Percentiles rank a stretch among this genome's conserved stretches.
Evolutionary conservation across 2,329 filamentous ascomycete species (phyloP).

Genomic region (Pseudopyrenochaeta lycopersici): DNA sequence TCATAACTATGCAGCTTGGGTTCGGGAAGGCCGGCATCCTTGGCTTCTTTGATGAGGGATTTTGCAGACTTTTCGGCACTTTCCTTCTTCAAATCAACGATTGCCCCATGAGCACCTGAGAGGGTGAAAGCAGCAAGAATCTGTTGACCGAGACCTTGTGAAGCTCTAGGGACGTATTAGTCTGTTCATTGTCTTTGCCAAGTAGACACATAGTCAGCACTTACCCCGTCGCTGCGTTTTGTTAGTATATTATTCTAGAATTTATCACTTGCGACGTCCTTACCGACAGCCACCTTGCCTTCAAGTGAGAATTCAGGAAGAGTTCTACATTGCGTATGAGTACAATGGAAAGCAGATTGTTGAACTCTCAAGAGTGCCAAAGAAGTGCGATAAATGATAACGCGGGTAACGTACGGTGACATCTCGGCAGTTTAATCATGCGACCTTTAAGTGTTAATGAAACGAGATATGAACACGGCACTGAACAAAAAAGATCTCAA

Average conservation of each 20-base stretch:
- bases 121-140: constrained; percentile 42
- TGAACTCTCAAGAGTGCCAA: neutral
- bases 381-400: constrained; percentile 7
- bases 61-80: constrained; percentile 21
- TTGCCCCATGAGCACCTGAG: constrained; percentile 42
- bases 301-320: constrained; percentile 23
- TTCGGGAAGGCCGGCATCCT: constrained; percentile 9
- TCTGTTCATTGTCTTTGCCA: too few relatives aligned
- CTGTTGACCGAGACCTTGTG: constrained; percentile 41
- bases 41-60: constrained; percentile 14
- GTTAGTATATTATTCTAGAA: neutral
- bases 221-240: constrained; percentile 8
- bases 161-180: constrained; percentile 24
- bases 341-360: constrained; percentile 7
- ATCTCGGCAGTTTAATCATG: too few relatives aligned
- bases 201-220: neutral
- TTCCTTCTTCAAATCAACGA: constrained; percentile 39
- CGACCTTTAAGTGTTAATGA: too few relatives aligned
- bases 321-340: constrained; percentile 19
- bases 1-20: constrained; percentile 49
- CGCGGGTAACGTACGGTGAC: constrained; percentile 20
- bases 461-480: too few relatives aligned
- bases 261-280: neutral
- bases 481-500: too few relatives aligned
- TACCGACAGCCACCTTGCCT: constrained; percentile 25